These are phyloP conservation scores for Picocystis salinarum DNA, from an alignment of 139 green algal genomes.

Conservation along the genomic window DNA sequence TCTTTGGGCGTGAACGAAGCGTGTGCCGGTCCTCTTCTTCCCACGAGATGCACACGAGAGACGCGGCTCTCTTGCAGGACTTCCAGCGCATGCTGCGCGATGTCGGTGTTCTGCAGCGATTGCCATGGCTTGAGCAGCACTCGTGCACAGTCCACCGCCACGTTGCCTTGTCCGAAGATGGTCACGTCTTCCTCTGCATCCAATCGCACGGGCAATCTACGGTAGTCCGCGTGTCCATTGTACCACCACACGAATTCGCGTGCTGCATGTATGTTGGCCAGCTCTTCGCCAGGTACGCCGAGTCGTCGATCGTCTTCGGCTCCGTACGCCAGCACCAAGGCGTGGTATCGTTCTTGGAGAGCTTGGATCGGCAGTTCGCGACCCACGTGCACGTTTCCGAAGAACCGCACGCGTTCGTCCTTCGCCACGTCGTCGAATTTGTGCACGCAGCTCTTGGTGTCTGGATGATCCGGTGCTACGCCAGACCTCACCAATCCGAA, in stretches of 20 bases:
- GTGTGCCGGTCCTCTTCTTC: conserved; percentile 64
- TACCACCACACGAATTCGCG: conserved; percentile 97
- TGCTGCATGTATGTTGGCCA: conserved; percentile 49
- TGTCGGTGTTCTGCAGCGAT: conserved; percentile 55
- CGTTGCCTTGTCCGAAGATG: conserved; percentile 60
- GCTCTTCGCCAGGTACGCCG: conserved; percentile 49
- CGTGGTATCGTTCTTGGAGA: conserved; percentile 52
- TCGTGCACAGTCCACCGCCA: conserved; percentile 82
- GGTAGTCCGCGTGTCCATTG: conserved; percentile 80
- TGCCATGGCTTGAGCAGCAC: conserved; percentile 48
- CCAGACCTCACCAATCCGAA: conserved; percentile 86
- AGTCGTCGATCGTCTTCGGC: conserved; percentile 66
- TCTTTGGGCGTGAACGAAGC: conserved; percentile 88
- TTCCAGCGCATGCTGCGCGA: conserved; percentile 36
- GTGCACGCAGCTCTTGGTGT: conserved; percentile 86
- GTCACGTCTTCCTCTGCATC: too few relatives aligned
- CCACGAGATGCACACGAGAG: conserved; percentile 55
- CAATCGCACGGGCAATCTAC: conserved; percentile 40
- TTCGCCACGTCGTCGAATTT: too few relatives aligned
- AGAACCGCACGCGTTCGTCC: conserved; percentile 38
- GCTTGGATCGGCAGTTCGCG: conserved; percentile 42
- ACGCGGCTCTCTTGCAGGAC: conserved; percentile 16
- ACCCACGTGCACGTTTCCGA: conserved; percentile 62
- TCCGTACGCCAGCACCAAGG: conserved; percentile 56
- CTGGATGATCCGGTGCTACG: conserved; percentile 87